Base-by-base conservation (phyloP, 2,329 filamentous ascomycete genomes). In the Knufia petricola region DNA sequence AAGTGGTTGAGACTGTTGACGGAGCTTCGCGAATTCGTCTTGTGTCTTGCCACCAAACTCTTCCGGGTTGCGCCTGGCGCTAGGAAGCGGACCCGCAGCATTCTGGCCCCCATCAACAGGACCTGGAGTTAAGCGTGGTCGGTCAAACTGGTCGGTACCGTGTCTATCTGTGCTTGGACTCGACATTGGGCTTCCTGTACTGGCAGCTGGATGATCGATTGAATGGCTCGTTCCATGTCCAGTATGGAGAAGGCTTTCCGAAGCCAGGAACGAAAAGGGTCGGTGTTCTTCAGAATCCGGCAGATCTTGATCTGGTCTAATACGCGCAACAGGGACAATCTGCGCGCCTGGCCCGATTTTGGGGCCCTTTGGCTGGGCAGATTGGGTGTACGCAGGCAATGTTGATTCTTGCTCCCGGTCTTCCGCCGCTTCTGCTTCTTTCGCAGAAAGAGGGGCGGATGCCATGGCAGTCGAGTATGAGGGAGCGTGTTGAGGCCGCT, bases 51-150 rank as follows among this genome's bases (percentile, higher is more conserved):
- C 42, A 9, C 50, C 54, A 9, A 53, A 21, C 10, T 55, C 55
- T 19, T 50, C 43, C 20, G 51, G 52, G 9, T 48, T 47, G 12
- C 55, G 50, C 32, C 51, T 52, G 32, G 55, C 52, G 37, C 55
- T 57, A 19, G 55, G 53, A 13, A 59, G 39, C 19, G 56, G 56
- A 31, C 50, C 55, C 19, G 51, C 50, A 7, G 50, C 37, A 19
- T 51, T 45, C 12, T 32, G 23, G 9, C 15, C n/a, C 3, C 28
- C 10, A 9, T 8, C 2, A 20, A 6, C 26, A 4, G 15, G 7
- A 6, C 32, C 32, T 4, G 32, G 32, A 36, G 10, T 36, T 17
- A 36, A n/a, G 7, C 15, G 32, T n/a, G 15, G 15, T n/a, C 15
- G 32, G 15, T 36, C 10, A n/a, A 6, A 4, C 4, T 36, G 32